Percentiles rank a stretch among this genome's conserved stretches.
Conservation (phyloP, 192 early-diverging fungal species). For the Helicostylum pulchrum region DNA sequence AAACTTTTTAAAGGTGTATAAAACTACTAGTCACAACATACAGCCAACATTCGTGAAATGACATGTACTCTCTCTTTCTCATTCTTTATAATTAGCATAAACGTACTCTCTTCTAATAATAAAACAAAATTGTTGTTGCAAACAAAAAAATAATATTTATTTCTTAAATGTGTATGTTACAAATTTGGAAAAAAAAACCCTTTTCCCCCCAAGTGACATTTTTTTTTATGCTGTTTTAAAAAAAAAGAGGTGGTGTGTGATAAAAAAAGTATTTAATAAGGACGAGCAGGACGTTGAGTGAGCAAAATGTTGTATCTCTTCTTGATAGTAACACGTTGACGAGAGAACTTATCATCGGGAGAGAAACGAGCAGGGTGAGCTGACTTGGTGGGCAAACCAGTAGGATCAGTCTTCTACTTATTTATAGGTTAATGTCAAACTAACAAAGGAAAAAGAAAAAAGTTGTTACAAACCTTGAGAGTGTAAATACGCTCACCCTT, state of each 20-base stretch:
- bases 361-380: slow-evolving; percentile 99
- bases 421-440: not conserved
- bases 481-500: slow-evolving; percentile 92
- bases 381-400: slow-evolving; percentile 86
- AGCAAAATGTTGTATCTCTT: slow-evolving; percentile 87
- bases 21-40: too few species aligned
- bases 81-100: too few species aligned
- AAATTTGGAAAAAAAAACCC: too few species aligned
- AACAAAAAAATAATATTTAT: too few species aligned
- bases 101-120: too few species aligned
- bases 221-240: too few species aligned
- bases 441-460: not conserved
- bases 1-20: not conserved
- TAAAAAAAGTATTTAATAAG: slow-evolving; percentile 15
- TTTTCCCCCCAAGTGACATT: too few species aligned
- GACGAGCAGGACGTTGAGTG: slow-evolving; percentile 51
- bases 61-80: too few species aligned
- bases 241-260: too few species aligned
- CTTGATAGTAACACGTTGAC: slow-evolving; percentile 96
- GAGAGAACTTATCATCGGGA: slow-evolving; percentile 98
- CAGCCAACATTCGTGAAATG: too few species aligned
- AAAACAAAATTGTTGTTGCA: too few species aligned
- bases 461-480: slow-evolving; percentile 66
- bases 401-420: slow-evolving; percentile 73
- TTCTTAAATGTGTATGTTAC: too few species aligned